Evolutionary conservation across 805 yeast genomes (phyloP).

Genomic region (Nakazawaea laoshanensis): DNA sequence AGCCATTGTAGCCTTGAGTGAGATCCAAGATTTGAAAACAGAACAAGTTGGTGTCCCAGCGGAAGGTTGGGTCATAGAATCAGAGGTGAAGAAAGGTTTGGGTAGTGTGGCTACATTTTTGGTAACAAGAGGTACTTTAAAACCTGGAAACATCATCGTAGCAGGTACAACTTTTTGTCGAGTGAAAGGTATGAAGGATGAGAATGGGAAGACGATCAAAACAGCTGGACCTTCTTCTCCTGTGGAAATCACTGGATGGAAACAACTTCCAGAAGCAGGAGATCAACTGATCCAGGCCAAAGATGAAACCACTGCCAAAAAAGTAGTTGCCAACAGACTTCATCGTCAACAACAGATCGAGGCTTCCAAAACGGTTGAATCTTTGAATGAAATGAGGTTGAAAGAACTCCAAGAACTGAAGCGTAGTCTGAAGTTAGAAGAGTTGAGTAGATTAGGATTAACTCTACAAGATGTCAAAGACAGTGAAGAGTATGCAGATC

Average conservation of each 20-base stretch:
- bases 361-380: constrained; percentile 58
- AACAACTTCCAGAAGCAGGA: constrained; percentile 85
- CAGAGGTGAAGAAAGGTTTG: constrained; percentile 70
- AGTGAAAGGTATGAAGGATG: constrained; percentile 72
- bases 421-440: constrained; percentile 44
- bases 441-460: constrained; percentile 55
- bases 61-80: constrained; percentile 90
- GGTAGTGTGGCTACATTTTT: constrained; percentile 85
- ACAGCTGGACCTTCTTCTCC: constrained; percentile 83
- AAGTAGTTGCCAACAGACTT: constrained; percentile 58
- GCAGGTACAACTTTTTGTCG: constrained; percentile 86
- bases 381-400: constrained; percentile 59
- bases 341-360: constrained; percentile 42
- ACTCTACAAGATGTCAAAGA: constrained; percentile 35
- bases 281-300: constrained; percentile 73
- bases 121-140: constrained; percentile 70
- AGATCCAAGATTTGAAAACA: constrained; percentile 70
- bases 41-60: constrained; percentile 39
- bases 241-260: constrained; percentile 92
- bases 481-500: constrained; percentile 18
- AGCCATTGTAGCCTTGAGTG: constrained; percentile 78
- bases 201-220: constrained; percentile 52
- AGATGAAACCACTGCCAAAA: constrained; percentile 66
- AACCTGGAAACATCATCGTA: constrained; percentile 63
- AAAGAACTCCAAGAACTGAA: constrained; percentile 44